Conservation (phyloP, 192 early-diverging fungal species). For the Gaertneriomyces semiglobifer region DNA sequence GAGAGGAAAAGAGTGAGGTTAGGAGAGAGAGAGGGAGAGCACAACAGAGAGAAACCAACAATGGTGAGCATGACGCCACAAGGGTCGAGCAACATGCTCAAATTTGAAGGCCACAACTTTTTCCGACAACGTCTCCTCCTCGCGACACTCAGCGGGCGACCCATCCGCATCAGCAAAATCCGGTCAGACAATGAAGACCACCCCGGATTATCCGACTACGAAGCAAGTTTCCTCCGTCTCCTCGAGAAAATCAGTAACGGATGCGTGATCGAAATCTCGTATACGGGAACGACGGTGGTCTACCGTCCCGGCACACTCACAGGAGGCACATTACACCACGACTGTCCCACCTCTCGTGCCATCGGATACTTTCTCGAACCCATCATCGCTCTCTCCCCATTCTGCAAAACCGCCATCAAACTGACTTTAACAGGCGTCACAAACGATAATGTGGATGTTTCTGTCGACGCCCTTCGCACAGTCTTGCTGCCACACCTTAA, state of each 20-base stretch:
- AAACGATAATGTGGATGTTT: conserved; percentile 86
- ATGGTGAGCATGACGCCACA: too few species aligned
- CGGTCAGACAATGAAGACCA: conserved; percentile 73
- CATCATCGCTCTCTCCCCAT: conserved; percentile 86
- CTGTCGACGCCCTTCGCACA: conserved; percentile 89
- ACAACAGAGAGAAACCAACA: too few species aligned
- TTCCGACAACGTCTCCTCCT: conserved; percentile 88
- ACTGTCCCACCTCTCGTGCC: conserved; percentile 79
- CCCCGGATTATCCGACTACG: conserved; percentile 89
- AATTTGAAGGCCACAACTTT: conserved; percentile 78
- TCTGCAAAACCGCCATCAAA: conserved; percentile 80
- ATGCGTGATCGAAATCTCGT: conserved; percentile 84
- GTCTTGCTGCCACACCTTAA: conserved; percentile 78
- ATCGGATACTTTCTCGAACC: conserved; percentile 95
- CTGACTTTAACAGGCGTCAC: conserved; percentile 89
- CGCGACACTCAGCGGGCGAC: conserved; percentile 74
- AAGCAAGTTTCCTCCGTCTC: conserved; percentile 83
- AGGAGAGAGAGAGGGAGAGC: too few species aligned
- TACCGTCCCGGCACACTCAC: conserved; percentile 86
- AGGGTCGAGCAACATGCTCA: conserved; percentile 22
- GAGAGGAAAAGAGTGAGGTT: too few species aligned
- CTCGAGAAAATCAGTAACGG: conserved; percentile 95
- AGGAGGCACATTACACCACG: conserved; percentile 82
- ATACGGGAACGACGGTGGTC: conserved; percentile 83
- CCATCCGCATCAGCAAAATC: conserved; percentile 87